Evolutionary conservation across 1,139 yeast genomes (phyloP), one percentile per base, ranked within the genome.

Genomic region (Waltiozyma sp.): DNA sequence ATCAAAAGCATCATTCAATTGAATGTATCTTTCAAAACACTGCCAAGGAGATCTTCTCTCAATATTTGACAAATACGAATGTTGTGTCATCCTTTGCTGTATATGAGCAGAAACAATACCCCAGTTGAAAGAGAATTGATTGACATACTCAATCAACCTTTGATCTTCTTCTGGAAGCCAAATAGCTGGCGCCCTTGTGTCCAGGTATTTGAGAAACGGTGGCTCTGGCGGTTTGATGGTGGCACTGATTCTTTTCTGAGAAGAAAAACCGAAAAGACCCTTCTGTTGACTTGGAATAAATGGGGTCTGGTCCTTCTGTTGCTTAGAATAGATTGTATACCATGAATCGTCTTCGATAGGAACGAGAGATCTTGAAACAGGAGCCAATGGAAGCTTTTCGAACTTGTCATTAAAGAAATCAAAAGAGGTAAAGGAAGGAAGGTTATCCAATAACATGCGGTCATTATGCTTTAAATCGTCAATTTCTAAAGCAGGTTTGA

Each of bases 41-140:
- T 89, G 97, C 98, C 98, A 91, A 0, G 98, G 94, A 0, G 97
- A 91, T 56, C 98, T 73, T 54, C 97, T 73, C 61, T 91, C 97
- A 45, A 88, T 86, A 52, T 85, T 88, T 0, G 97, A 84, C 38
- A 80, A 76, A 59, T 86, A 86, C 15, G 81, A 77, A 56, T 71
- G 69, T 0, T 85, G 75, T 2, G 88, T 76, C 43, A 70, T 69
- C 4, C 18, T n/a, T 3, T 78, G 72, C 1, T 82, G 69, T 72
- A 91, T 68, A 58, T 83, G 86, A 19, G 89, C 85, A 1, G 96
- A 77, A 15, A 91, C 86, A 41, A 89, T 73, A 47, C 82, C 91
- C 98, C 98, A 91, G 58, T 91, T 91, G 64, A 86, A 88, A 13
- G 87, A 79, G 59, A 80, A 89, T 49, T 89, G 91, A 19, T 88